Conservation (phyloP, 2,329 filamentous ascomycete species). For the Verticillium alfalfae region DNA sequence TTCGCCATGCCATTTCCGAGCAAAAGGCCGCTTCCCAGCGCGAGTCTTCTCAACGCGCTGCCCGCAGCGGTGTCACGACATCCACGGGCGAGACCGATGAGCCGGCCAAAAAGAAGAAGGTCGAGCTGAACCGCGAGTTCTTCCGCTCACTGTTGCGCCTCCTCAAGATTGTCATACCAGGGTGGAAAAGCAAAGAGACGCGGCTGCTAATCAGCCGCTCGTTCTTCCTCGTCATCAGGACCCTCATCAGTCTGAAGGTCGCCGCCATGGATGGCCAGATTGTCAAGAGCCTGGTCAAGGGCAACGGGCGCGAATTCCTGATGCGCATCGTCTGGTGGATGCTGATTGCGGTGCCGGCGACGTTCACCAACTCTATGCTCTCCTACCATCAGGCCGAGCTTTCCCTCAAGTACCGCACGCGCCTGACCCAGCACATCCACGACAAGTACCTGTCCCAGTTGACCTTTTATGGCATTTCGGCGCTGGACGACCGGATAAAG, state of each 20-base stretch:
- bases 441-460: conserved; percentile 94
- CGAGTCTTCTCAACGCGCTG: conserved; percentile 51
- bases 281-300: conserved; percentile 87
- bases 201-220: conserved; percentile 84
- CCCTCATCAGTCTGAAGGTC: conserved; percentile 90
- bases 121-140: conserved; percentile 85
- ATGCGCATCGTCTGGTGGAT: conserved; percentile 96
- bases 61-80: conserved; percentile 42
- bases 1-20: conserved; percentile 86
- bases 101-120: conserved; percentile 58
- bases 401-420: conserved; percentile 84
- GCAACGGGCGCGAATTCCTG: conserved; percentile 85
- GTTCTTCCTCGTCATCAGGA: conserved; percentile 85
- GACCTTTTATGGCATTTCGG: conserved; percentile 95
- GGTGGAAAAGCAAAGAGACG: conserved; percentile 84
- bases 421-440: conserved; percentile 91
- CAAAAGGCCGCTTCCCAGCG: conserved; percentile 79
- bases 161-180: conserved; percentile 81
- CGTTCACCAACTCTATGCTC: conserved; percentile 98
- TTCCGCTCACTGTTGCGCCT: conserved; percentile 70
- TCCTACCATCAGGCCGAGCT: conserved; percentile 96
- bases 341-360: conserved; percentile 90
- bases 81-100: conserved; percentile 27
- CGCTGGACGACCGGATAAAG: conserved; percentile 94
- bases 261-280: conserved; percentile 92